Base-by-base conservation (phyloP, 768 basidiomycete species). In the Kwoniella shandongensis region DNA sequence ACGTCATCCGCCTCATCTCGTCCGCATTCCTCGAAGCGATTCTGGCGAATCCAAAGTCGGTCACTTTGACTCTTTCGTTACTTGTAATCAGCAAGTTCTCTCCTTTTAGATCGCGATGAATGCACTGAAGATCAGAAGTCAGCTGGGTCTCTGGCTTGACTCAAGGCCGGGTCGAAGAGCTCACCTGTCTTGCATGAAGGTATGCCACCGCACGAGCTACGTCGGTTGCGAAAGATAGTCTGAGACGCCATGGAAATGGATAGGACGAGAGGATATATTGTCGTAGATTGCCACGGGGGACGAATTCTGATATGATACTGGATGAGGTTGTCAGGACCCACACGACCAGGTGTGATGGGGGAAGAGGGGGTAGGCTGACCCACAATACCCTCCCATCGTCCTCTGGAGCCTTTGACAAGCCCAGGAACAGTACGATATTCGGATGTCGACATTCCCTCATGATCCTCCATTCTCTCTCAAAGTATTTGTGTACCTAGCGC, bases 1-100 rank as follows among this genome's bases (percentile, higher is more conserved):
- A 78, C 7, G 72, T 70, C 66, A 78, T 79, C 53, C 78, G 51
- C 40, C 73, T 58, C 75, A 77, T 78, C 78, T 98, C 94, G 63
- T 93, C 92, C 55, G 86, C 89, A 67, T 89, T 94, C 39, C 88
- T 83, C 0, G 91, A 91, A 0, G 91, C 91, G 67, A 98, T 96
- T 32, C 94, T 83, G 3, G 92, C 91, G 67, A 97, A 94, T 1
- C 94, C 94, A 77, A 99, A 99, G 72, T 99, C 94, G n/a, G 93
- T 96, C 66, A 97, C 87, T 80, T 98, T 99, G 70, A 98, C 82
- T 41, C 94, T 85, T 20, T 91, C 89, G 69, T 99, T 99, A 35
- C 86, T 79, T 0, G 93, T 97, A 20, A 97, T 86, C n/a, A 98
- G 84, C 25, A 98, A 81, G 66, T 99, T 99, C 79, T 98, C 94